phyloP scores from a whole-genome alignment of 495 filamentous ascomycete species.

The Podospora pseudocomata region DNA sequence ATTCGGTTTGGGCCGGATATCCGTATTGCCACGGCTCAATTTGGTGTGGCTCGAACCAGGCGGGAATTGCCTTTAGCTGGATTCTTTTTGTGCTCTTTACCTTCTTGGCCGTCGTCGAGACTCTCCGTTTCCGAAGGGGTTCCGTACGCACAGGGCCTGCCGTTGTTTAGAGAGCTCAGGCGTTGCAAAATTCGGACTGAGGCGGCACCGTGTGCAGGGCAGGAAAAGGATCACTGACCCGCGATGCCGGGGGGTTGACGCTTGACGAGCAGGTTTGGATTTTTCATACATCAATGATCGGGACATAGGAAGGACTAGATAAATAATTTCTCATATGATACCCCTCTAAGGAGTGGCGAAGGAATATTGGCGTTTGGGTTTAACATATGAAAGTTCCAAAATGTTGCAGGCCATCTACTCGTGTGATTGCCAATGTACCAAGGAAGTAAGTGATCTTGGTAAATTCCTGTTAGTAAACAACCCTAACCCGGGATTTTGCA shows the following conservation, averaged over 20 bases:
- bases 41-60: conserved; percentile 40
- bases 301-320: too few relatives aligned
- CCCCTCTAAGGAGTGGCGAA: too few relatives aligned
- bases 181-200: background rate
- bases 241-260: background rate
- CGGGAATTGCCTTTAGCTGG: conserved; percentile 47
- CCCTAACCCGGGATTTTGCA: background rate
- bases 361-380: too few relatives aligned
- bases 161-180: background rate
- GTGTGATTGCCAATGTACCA: background rate
- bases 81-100: conserved; percentile 44
- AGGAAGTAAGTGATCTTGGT: too few relatives aligned
- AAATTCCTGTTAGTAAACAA: background rate
- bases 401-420: background rate
- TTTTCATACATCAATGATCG: too few relatives aligned
- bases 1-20: conserved; percentile 57
- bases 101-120: conserved; percentile 37
- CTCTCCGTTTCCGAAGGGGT: conserved; percentile 30
- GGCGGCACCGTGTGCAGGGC: background rate
- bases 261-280: background rate
- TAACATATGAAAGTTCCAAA: background rate
- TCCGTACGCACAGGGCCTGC: background rate
- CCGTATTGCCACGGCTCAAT: conserved; percentile 29
- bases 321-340: too few relatives aligned
- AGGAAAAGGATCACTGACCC: background rate